Conservation (phyloP, 1,284 basidiomycete genomes). For the Puccinia horiana region DNA sequence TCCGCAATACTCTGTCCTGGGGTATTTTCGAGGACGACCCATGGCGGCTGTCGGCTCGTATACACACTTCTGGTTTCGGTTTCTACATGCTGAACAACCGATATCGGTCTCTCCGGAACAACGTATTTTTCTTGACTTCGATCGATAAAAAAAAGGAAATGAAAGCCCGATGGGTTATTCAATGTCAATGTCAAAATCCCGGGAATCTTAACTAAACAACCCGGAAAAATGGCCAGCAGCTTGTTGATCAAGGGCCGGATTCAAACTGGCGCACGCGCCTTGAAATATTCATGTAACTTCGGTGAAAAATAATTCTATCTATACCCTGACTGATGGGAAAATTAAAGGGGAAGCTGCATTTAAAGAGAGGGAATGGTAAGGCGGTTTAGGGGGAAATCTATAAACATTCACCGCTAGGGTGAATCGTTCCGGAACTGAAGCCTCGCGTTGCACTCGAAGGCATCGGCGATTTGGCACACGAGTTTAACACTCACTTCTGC, state of each 20-base stretch:
- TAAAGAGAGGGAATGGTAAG: not conserved
- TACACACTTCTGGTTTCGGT: conserved; percentile 34
- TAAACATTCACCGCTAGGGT: not conserved
- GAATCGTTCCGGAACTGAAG: not conserved
- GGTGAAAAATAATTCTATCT: not conserved
- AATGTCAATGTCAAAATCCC: not conserved
- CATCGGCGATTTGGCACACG: not conserved
- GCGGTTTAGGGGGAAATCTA: not conserved
- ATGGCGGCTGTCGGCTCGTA: conserved; percentile 49
- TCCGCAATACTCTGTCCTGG: conserved; percentile 20
- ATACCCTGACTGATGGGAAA: not conserved
- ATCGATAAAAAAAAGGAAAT: not conserved
- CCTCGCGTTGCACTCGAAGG: not conserved
- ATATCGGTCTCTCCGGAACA: conserved; percentile 44
- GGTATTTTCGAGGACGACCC: conserved; percentile 47
- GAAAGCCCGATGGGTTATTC: not conserved
- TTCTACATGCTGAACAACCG: conserved; percentile 45
- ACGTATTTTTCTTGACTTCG: conserved; percentile 43
- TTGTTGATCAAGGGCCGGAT: not conserved
- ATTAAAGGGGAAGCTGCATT: not conserved
- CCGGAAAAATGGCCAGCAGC: not conserved
- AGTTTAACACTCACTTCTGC: not conserved
- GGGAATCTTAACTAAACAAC: not conserved
- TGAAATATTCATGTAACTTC: not conserved
- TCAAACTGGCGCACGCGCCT: not conserved